A percentile compares a stretch with the other conserved stretches of the same genome.
Conservation (phyloP, 306 rosid species). For the Chamaecrista fasciculata region DNA sequence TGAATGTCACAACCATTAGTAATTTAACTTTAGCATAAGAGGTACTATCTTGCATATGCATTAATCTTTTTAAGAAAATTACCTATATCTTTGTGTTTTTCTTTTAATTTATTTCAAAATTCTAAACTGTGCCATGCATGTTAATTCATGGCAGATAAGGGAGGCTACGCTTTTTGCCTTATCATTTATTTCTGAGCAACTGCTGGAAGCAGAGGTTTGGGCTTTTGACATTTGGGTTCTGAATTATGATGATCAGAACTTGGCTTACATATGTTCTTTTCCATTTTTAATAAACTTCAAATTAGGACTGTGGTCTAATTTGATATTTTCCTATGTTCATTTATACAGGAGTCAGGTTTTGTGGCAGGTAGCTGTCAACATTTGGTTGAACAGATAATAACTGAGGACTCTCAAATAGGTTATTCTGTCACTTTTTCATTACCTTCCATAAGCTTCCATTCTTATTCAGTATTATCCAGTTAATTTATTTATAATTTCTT, state of each 20-base stretch:
- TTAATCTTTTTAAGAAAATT: constrained; percentile 9
- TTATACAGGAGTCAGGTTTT: constrained; percentile 54
- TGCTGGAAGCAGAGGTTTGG: constrained; percentile 73
- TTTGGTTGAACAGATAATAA: constrained; percentile 60
- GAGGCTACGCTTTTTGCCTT: constrained; percentile 85
- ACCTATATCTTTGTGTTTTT: not conserved
- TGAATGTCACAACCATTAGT: not conserved
- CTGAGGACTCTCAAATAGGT: constrained; percentile 72
- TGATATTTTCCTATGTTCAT: constrained; percentile 19
- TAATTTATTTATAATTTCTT: not conserved
- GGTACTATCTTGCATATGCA: constrained; percentile 2
- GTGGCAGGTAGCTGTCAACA: constrained; percentile 42
- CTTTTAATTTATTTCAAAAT: not conserved
- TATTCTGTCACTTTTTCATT: constrained; percentile 13
- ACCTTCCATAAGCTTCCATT: constrained; percentile 17
- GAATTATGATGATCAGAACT: constrained; percentile 13
- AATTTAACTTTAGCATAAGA: not conserved
- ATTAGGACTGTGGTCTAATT: not conserved
- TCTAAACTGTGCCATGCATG: constrained; percentile 28
- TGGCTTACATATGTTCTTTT: constrained; percentile 24
- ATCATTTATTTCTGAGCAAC: constrained; percentile 75
- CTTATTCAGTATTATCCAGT: constrained; percentile 19
- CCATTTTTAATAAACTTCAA: not conserved
- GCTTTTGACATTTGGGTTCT: constrained; percentile 16
- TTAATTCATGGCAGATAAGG: constrained; percentile 62